A percentile compares a stretch with the other conserved stretches of the same genome.
Conservation (phyloP, 208 protist genomes). For the Entamoeba invadens region DNA sequence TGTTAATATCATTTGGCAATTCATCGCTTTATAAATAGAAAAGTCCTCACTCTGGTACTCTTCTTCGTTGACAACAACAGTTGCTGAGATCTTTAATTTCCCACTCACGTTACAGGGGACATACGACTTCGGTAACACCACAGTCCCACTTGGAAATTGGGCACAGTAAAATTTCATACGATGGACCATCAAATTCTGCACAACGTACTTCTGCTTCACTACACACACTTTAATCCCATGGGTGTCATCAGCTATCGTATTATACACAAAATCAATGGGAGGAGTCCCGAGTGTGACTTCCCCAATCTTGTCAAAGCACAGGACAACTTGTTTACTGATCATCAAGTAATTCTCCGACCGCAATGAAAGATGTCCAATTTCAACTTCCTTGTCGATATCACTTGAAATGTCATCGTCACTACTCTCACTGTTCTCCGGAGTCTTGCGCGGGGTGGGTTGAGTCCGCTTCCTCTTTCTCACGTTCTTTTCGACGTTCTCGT, state of each 20-base stretch:
- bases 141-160: neutral
- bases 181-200: neutral
- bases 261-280: neutral
- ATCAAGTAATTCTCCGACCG: neutral
- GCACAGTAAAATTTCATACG: neutral
- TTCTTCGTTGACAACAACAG: neutral
- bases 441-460: too few species aligned
- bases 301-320: neutral
- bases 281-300: neutral
- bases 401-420: too few species aligned
- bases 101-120: neutral
- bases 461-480: too few species aligned
- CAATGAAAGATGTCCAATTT: neutral
- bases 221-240: neutral
- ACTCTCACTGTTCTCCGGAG: too few species aligned
- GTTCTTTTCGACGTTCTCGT: neutral
- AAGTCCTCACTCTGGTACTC: neutral
- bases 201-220: neutral
- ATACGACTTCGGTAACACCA: neutral
- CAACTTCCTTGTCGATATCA: too few species aligned
- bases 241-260: neutral
- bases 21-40: neutral
- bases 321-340: neutral
- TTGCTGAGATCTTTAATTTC: neutral
- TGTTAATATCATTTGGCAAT: neutral